Evolutionary conservation across 345 rosid species (phyloP), one percentile per base, ranked within the genome.

Genomic region (Moricandia moricandioides): DNA sequence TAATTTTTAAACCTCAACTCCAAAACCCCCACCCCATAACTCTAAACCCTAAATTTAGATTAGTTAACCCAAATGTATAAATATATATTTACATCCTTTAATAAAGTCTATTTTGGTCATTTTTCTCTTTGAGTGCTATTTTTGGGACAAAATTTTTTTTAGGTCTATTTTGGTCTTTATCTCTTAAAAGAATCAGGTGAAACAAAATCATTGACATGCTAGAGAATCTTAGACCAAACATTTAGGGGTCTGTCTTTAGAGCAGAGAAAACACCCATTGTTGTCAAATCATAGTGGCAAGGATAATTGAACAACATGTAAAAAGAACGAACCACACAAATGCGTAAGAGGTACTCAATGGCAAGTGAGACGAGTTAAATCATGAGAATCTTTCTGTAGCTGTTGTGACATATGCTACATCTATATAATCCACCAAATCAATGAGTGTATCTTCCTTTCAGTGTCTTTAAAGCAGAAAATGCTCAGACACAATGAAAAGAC

Each of bases 171-270:
- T n/a, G n/a, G n/a, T n/a, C n/a, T n/a, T n/a, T n/a, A n/a, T n/a
- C n/a, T n/a, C n/a, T n/a, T n/a, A n/a, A n/a, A 52, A 27, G 24
- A 61, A 40, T 59, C 60, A 56, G 75, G 59, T 63, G 73, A 70
- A 72, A 78, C 68, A 60, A 72, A 60, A 78, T 78, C 74, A 72
- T 67, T 72, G 73, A 21, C 59, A 72, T 30, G 73, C 29, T 72
- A 55, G 65, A 72, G 74, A 78, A 78, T 52, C 73, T 67, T 31
- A 39, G 81, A 78, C 51, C 3, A 75, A 56, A 12, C 62, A 71
- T 65, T 37, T n/a, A 55, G 49, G 52, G 31, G 14, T 64, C 40
- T 70, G 43, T 55, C 70, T 62, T 39, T 30, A 69, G 21, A 29
- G 30, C 65, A 77, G 71, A 77, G 43, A 56, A 47, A 24, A 56